These are phyloP conservation scores for Emericellopsis atlantica DNA, from an alignment of 2,329 filamentous ascomycete species.

Conservation along the genomic window DNA sequence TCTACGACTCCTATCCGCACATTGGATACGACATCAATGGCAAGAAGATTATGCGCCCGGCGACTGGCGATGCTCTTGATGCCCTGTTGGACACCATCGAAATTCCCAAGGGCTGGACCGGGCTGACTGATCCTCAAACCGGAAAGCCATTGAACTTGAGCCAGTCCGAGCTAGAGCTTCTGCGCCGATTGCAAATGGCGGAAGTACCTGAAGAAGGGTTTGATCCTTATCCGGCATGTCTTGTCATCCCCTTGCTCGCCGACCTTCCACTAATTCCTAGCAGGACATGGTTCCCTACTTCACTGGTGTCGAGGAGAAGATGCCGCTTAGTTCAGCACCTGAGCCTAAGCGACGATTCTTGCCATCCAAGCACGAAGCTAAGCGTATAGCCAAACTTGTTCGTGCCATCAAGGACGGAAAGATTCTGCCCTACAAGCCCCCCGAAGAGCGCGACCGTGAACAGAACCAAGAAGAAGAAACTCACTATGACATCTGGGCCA, in stretches of 20 bases:
- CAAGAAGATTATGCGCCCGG: constrained; percentile 93
- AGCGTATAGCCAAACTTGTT: constrained; percentile 93
- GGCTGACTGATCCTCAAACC: constrained; percentile 83
- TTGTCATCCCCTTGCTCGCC: background rate
- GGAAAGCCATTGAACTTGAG: constrained; percentile 85
- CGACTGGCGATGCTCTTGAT: constrained; percentile 86
- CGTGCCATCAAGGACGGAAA: constrained; percentile 89
- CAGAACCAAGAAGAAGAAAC: constrained; percentile 59
- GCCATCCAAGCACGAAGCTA: constrained; percentile 93
- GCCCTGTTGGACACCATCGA: constrained; percentile 93
- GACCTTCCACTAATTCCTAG: background rate
- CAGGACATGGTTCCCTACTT: constrained; percentile 88
- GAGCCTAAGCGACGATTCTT: constrained; percentile 94
- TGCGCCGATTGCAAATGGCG: constrained; percentile 80
- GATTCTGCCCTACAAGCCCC: constrained; percentile 80
- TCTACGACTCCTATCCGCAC: constrained; percentile 96
- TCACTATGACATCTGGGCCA: constrained; percentile 88
- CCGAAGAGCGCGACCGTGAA: constrained; percentile 53
- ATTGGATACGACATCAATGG: constrained; percentile 99
- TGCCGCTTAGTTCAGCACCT: constrained; percentile 88
- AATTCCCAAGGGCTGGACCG: constrained; percentile 93
- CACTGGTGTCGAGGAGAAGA: constrained; percentile 76
- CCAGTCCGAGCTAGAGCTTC: constrained; percentile 75
- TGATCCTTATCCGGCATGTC: constrained; percentile 72
- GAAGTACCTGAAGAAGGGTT: constrained; percentile 80